Evolutionary conservation across 2,329 filamentous ascomycete species (phyloP), one percentile per base, ranked within the genome.

Genomic region (Paraphoma sp.): DNA sequence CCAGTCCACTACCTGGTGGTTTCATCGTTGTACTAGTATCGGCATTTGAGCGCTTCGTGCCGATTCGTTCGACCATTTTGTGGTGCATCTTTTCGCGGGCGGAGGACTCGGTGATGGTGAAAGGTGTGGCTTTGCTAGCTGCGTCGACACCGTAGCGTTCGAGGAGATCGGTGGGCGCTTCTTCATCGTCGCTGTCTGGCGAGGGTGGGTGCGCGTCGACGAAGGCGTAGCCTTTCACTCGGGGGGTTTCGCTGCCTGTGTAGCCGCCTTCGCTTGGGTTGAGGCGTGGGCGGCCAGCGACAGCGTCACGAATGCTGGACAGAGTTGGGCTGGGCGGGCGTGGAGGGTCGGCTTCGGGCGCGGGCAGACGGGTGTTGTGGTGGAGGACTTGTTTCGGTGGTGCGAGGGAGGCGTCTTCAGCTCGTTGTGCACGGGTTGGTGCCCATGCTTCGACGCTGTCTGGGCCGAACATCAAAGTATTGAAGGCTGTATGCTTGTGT

Each of bases 151-250:
- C 80, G 30, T 78, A 76, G 41, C 78, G 77, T n/a, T 84, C 75
- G 1, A 82, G 67, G 1, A 82, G 62, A 41, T 76, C 74, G 36
- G 70, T 73, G 3, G 76, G 76, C 9, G 74, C 74, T 46, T 75
- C 72, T 12, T 72, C 73, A 28, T 76, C 73, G 43, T 76, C 73
- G 43, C 76, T 73, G 44, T 77, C 74, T 0, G 86, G 84, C 41
- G 90, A 90, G 55, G 96, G 92, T 63, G 96, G 92, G 23, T 96
- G 91, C 54, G 96, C 92, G 65, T 97, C 93, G 36, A 99, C 93
- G 76, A 97, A 98, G 0, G 92, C 86, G 74, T 97, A 99, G 1
- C 95, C 95, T 61, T 96, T 96, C 0, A 98, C 91, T 2, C 92
- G 85, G 0, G 94, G 95, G 0, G 94, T 98, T 75, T 96, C 93